These are phyloP conservation scores for Fusarium globosum DNA, from an alignment of 2,329 filamentous ascomycete species.

Conservation along the genomic window DNA sequence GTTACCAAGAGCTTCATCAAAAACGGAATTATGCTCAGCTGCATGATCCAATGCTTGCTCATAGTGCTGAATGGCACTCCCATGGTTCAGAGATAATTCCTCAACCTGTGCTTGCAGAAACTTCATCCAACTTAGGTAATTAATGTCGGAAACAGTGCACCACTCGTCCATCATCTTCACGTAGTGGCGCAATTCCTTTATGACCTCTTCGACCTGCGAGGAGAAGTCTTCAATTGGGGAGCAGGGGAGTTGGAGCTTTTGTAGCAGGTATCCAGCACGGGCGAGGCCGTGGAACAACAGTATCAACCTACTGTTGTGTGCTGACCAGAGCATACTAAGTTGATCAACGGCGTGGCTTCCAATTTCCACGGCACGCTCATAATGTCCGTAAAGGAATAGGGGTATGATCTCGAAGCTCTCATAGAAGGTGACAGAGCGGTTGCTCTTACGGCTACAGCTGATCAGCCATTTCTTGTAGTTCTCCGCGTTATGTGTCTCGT, in stretches of 20 bases:
- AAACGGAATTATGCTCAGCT: slow-evolving; percentile 71
- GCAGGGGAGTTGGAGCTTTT: slow-evolving; percentile 61
- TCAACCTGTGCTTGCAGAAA: slow-evolving; percentile 75
- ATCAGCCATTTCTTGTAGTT: slow-evolving; percentile 70
- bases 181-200: slow-evolving; percentile 65
- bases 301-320: slow-evolving; percentile 66
- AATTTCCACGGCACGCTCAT: slow-evolving; percentile 67
- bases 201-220: slow-evolving; percentile 58
- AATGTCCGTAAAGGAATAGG: slow-evolving; percentile 72
- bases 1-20: slow-evolving; percentile 79
- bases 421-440: slow-evolving; percentile 74
- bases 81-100: slow-evolving; percentile 69
- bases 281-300: slow-evolving; percentile 71
- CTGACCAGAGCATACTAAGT: slow-evolving; percentile 66
- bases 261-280: slow-evolving; percentile 63
- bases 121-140: slow-evolving; percentile 77
- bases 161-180: slow-evolving; percentile 72
- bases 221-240: slow-evolving; percentile 56
- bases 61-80: slow-evolving; percentile 70
- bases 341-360: slow-evolving; percentile 62
- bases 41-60: slow-evolving; percentile 79
- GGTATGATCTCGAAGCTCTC: slow-evolving; percentile 73
- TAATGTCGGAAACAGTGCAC: slow-evolving; percentile 72
- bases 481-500: slow-evolving; percentile 71
- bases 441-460: slow-evolving; percentile 66